phyloP scores from a whole-genome alignment of 2,329 filamentous ascomycete genomes.

The Phialophora chinensis region DNA sequence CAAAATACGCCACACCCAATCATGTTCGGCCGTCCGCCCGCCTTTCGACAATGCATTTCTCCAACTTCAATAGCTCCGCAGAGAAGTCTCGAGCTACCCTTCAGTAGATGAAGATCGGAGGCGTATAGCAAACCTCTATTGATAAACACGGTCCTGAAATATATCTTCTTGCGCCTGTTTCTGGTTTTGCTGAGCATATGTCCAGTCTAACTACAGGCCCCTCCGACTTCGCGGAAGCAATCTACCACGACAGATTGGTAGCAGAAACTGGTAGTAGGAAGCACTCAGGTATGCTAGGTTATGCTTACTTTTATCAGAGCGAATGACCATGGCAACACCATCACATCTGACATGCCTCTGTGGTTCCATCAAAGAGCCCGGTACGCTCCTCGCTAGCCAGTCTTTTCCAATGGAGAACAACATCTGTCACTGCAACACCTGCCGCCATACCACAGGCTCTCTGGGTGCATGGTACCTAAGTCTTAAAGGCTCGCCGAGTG shows the following conservation, averaged over 20 bases:
- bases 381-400: conserved; percentile 19
- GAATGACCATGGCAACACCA: conserved; percentile 18
- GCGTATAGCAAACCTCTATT: background rate
- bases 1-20: background rate
- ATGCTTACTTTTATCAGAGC: background rate
- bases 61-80: background rate
- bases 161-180: background rate
- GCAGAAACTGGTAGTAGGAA: background rate
- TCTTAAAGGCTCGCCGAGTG: conserved; percentile 31
- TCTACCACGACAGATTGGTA: background rate
- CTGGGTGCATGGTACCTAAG: conserved; percentile 45
- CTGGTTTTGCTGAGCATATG: background rate
- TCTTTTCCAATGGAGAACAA: conserved; percentile 18
- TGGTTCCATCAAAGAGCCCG: conserved; percentile 26
- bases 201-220: background rate
- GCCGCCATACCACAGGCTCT: conserved; percentile 54
- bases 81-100: too few relatives aligned
- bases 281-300: background rate
- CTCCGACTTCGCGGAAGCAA: background rate
- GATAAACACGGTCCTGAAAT: background rate
- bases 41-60: background rate
- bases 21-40: background rate
- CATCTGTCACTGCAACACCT: conserved; percentile 59
- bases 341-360: conserved; percentile 30
- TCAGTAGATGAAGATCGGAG: background rate